Evolutionary conservation across 2,329 filamentous ascomycete genomes (phyloP), one percentile per base, ranked within the genome.

Genomic region (Colletotrichum lindemuthianum): DNA sequence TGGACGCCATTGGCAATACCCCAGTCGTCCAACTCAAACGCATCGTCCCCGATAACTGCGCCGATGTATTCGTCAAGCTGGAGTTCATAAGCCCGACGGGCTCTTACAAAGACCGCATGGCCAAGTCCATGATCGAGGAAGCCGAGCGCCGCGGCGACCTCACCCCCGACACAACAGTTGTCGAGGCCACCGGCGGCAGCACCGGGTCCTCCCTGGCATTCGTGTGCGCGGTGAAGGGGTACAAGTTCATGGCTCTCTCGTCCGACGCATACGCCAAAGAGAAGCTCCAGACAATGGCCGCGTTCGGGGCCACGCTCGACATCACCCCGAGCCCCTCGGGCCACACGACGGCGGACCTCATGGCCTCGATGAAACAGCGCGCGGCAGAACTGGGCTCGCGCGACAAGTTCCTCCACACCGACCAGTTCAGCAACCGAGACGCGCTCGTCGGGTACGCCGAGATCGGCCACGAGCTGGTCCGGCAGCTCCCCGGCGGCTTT

Each of bases 141-240:
- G 66, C 66, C 15, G 66, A 67, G 37, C 10, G 6, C 1, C 32
- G 40, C 34, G 58, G 66, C 2, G 24, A 37, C n/a, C 53, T 67
- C 8, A 58, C 33, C 15, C 50, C 54, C 2, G 63, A 50, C 11
- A 50, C 45, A 37, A 59, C 44, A 1, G 61, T 63, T 8, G 54
- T 67, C 41, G 66, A 67, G 24, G 63, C 63, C 32, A 67, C 66
- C 3, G 63, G 66, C 7, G 61, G 63, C 33, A 67, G 63, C 44
- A 67, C 66, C 9, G 66, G 66, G 7, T 60, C 58, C 2, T 67
- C 61, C 8, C 53, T 67, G 5, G 57, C 56, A 15, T 69, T 40
- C 36, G 54, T 66, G 15, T 67, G 65, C 36, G 63, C 71, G 2
- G 68, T 72, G 15, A 71, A 71, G 43, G 67, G 69, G 6, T 75